Base-by-base conservation (phyloP, 2,329 filamentous ascomycete genomes). In the Fusarium acutatum region DNA sequence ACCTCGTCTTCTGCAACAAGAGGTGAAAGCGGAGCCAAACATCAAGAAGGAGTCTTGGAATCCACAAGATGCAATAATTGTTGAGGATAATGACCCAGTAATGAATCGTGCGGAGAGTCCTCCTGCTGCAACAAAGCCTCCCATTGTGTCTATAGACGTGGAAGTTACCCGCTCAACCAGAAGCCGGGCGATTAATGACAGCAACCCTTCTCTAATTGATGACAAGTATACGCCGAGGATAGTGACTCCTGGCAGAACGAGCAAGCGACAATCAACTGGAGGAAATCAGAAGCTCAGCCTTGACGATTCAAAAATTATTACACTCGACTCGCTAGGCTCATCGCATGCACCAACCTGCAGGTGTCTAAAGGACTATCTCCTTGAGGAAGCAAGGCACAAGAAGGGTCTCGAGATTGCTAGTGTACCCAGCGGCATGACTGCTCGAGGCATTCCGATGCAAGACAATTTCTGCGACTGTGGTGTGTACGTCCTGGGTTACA, bases 381-480 rank as follows among this genome's bases (percentile, higher is more conserved):
- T 88, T 12, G 88, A 89, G 53, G 96, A 98, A 83, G 92, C 93
- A 8, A 86, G 87, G 73, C 86, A 88, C 83, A 85, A 96, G 78
- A 88, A 86, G 66, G 76, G 82, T 37, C 75, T 85, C 67, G 77
- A 84, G 41, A 78, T 89, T 49, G 74, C 81, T 34, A 79, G 82
- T 20, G 38, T 74, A 43, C 78, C 81, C 7, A 77, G 84, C 35
- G 86, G 86, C 8, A 90, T 93, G 85, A 94, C 90, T 43, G 94
- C 93, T 9, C 92, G 89, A 67, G 86, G 88, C 13, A 92, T 98
- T 20, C 96, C 96, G 0, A 84, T 88, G 69, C 96, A 99, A 81
- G 83, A 89, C 54, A 98, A 99, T 79, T 93, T 88, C 75, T 95
- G 90, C 69, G 96, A 99, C 80, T 99, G 96, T 78, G 96, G 96